Conservation (phyloP, 192 early-diverging fungal genomes). For the Kappamyces sp. region DNA sequence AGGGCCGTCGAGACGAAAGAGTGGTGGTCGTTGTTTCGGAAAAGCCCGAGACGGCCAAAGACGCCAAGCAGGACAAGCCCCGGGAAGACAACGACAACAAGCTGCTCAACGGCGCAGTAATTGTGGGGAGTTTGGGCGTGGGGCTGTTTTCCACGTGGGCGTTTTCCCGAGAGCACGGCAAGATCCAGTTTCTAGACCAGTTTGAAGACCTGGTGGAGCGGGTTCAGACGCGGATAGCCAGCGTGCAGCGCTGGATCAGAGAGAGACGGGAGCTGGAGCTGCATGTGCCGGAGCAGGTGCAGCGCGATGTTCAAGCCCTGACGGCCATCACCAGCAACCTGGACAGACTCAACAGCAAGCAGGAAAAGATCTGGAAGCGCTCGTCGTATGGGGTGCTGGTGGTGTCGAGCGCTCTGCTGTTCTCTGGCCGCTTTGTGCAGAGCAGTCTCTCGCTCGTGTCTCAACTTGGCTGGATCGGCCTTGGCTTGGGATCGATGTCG, state of each 20-base stretch:
- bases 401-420: neutral
- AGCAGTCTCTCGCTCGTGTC: neutral
- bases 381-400: constrained; percentile 2
- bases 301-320: constrained; percentile 6
- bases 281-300: neutral
- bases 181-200: constrained; percentile 10
- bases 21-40: no score
- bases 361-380: constrained; percentile 8
- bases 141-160: no score
- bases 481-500: neutral
- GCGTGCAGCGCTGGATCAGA: constrained; percentile 7
- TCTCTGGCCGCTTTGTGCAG: neutral
- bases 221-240: neutral
- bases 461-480: neutral
- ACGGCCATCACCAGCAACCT: constrained; percentile 2
- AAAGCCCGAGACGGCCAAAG: no score
- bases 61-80: no score
- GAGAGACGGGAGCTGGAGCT: constrained; percentile 1
- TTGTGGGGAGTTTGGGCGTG: no score
- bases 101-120: no score
- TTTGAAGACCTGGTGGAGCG: constrained; percentile 3
- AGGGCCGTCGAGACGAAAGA: no score
- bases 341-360: neutral
- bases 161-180: neutral
- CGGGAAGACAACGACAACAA: no score